Conservation (phyloP, 805 yeast genomes). For the Jamesozyma spencerorum region DNA sequence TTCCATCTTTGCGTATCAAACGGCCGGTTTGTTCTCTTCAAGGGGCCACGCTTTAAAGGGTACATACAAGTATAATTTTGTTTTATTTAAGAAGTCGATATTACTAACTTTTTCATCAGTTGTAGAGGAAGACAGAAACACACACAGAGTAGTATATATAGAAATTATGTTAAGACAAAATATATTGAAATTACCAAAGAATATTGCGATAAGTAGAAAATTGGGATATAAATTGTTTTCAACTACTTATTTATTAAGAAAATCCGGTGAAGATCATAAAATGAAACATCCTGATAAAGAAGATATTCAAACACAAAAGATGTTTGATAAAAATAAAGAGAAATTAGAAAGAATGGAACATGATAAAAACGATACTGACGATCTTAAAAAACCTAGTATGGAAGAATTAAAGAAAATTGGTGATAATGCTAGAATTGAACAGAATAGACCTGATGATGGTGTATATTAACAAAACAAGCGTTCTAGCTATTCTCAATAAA, state of each 20-base stretch:
- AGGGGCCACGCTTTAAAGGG: too few relatives aligned
- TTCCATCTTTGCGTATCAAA: too few relatives aligned
- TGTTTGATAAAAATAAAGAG: conserved; percentile 23
- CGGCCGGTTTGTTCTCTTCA: too few relatives aligned
- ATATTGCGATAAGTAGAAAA: too few relatives aligned
- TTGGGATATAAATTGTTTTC: neutral
- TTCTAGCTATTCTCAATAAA: neutral
- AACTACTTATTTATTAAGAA: neutral
- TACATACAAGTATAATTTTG: too few relatives aligned
- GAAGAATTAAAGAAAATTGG: conserved; percentile 24
- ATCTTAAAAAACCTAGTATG: conserved; percentile 14
- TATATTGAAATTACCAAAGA: too few relatives aligned
- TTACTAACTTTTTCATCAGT: too few relatives aligned
- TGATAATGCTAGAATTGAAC: conserved; percentile 28
- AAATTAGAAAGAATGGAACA: conserved; percentile 24
- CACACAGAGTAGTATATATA: too few relatives aligned
- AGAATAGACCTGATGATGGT: conserved; percentile 31
- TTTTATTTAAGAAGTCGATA: too few relatives aligned
- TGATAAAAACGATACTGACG: conserved; percentile 7
- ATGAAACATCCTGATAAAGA: conserved; percentile 14
- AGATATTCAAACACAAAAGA: conserved; percentile 18
- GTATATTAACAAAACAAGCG: conserved; percentile 17
- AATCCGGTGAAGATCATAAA: conserved; percentile 4
- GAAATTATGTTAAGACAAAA: too few relatives aligned
- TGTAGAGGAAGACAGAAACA: too few relatives aligned